Evolutionary conservation across 139 green algal species (phyloP).

Genomic region (Eudorina sp.): DNA sequence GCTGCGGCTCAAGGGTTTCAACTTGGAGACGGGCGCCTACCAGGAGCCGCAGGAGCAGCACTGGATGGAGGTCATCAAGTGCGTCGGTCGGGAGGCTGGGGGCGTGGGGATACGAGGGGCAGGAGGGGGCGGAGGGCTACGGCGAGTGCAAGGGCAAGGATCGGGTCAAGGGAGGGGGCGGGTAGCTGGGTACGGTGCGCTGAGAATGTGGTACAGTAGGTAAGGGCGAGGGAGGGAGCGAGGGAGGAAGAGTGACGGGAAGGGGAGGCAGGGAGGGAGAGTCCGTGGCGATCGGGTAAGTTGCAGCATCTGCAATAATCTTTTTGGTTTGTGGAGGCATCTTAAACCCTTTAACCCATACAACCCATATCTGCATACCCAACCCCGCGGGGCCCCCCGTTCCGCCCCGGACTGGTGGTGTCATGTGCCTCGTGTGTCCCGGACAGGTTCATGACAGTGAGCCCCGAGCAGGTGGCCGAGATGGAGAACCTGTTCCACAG

Average conservation of each 20-base stretch:
- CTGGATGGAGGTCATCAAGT: conserved; percentile 43
- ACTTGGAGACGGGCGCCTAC: conserved; percentile 21
- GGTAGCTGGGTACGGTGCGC: too few species aligned
- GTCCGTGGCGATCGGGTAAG: background rate
- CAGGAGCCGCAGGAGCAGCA: conserved; percentile 17
- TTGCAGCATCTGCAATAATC: background rate
- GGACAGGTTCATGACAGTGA: conserved; percentile 27
- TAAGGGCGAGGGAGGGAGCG: too few species aligned
- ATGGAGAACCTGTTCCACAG: conserved; percentile 37
- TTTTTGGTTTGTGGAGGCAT: background rate
- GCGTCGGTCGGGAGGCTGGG: background rate
- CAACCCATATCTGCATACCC: background rate
- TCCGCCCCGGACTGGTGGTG: too few species aligned
- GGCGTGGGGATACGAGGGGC: background rate
- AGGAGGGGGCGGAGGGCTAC: background rate
- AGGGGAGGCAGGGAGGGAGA: background rate
- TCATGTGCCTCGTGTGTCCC: too few species aligned
- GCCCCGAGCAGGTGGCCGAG: conserved; percentile 7
- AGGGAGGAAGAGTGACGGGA: background rate
- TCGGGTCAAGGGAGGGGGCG: background rate
- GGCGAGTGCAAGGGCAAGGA: background rate
- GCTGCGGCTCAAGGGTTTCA: conserved; percentile 44
- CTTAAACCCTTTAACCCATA: background rate
- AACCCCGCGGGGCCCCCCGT: background rate
- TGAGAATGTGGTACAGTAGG: too few species aligned